phyloP scores from a whole-genome alignment of 805 yeast species.

The Yamadazyma laniorum region DNA sequence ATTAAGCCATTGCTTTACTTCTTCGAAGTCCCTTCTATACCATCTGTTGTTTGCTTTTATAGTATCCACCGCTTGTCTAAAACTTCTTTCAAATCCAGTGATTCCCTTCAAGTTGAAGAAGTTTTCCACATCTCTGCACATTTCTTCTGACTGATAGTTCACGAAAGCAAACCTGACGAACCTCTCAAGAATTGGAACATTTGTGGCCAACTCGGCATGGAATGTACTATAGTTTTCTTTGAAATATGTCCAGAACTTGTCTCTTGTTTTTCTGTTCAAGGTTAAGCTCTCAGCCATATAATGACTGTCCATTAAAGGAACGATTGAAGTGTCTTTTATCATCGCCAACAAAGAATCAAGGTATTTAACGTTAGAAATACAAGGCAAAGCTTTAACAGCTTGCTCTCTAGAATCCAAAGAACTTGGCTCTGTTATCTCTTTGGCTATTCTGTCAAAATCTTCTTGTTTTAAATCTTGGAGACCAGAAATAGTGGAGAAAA shows the following conservation, averaged over 20 bases:
- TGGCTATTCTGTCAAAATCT: conserved; percentile 39
- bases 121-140: conserved; percentile 27
- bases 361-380: conserved; percentile 33
- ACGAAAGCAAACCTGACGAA: conserved; percentile 39
- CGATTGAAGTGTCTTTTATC: conserved; percentile 40
- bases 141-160: conserved; percentile 38
- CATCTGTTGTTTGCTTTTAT: conserved; percentile 51
- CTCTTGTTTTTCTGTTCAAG: conserved; percentile 43
- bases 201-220: conserved; percentile 43
- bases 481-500: conserved; percentile 42
- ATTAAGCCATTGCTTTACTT: conserved; percentile 45
- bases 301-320: conserved; percentile 60
- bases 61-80: conserved; percentile 55
- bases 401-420: conserved; percentile 59
- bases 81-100: conserved; percentile 54
- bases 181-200: conserved; percentile 52
- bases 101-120: conserved; percentile 32
- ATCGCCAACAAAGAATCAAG: conserved; percentile 39
- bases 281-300: conserved; percentile 48
- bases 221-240: conserved; percentile 46
- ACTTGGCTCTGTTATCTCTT: conserved; percentile 50
- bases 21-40: conserved; percentile 44
- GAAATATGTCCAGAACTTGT: conserved; percentile 49
- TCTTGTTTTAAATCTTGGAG: conserved; percentile 28
- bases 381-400: conserved; percentile 56